These are phyloP conservation scores for Cardamine resedifolia DNA, from an alignment of 345 rosid genomes.

Conservation along the genomic window DNA sequence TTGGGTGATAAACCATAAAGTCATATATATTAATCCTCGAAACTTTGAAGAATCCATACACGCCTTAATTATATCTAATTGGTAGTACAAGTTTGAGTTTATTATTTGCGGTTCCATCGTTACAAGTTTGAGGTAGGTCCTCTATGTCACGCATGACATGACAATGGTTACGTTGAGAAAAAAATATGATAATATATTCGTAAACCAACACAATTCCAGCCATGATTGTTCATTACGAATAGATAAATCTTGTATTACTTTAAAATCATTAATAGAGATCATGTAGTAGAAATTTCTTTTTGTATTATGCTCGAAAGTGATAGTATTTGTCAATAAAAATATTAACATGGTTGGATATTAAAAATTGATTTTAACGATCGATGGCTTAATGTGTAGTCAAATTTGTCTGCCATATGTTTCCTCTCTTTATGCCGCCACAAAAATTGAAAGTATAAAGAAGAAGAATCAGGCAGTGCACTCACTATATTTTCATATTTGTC, in stretches of 20 bases:
- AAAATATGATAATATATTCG: not conserved
- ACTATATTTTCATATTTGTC: constrained; percentile 14
- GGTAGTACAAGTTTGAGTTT: not conserved
- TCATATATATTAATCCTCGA: not conserved
- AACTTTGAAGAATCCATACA: constrained; percentile 3
- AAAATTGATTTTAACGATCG: not conserved
- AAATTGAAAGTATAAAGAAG: not conserved
- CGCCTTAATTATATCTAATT: not conserved
- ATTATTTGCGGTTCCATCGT: constrained; percentile 7
- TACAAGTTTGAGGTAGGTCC: constrained; percentile 23
- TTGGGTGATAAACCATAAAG: constrained; percentile 12
- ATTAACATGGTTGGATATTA: not conserved
- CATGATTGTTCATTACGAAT: constrained; percentile 18
- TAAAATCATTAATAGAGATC: not conserved
- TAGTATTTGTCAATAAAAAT: not conserved
- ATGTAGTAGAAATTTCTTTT: constrained; percentile 13
- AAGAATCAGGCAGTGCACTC: constrained; percentile 5
- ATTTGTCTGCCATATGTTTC: constrained; percentile 39
- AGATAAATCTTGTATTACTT: not conserved
- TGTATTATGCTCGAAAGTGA: constrained; percentile 12
- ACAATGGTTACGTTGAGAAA: constrained; percentile 18
- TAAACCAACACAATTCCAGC: constrained; percentile 8
- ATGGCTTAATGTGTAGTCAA: constrained; percentile 35
- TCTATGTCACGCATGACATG: constrained; percentile 15
- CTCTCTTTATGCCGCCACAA: constrained; percentile 36